Conservation (phyloP, 106 monocot genomes). For the Ottelia alismoides region DNA sequence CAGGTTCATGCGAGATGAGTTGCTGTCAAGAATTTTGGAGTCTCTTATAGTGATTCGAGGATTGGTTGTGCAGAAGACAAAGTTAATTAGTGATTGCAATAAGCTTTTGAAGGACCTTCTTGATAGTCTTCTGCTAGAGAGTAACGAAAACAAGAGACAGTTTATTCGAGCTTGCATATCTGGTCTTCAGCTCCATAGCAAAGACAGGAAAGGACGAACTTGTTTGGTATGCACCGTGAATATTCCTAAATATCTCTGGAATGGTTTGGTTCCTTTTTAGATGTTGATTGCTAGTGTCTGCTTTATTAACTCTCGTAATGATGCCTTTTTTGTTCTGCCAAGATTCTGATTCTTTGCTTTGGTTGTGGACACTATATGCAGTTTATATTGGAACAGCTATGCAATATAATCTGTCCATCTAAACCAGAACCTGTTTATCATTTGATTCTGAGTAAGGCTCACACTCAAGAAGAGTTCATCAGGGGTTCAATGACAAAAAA, state of each 20-base stretch:
- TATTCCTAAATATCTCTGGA: too few relatives aligned
- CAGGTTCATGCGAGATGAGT: conserved; percentile 83
- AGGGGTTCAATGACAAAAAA: conserved; percentile 99
- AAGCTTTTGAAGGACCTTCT: conserved; percentile 86
- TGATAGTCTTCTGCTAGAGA: conserved; percentile 87
- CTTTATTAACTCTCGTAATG: background rate
- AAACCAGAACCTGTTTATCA: conserved; percentile 91
- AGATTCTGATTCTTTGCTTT: too few relatives aligned
- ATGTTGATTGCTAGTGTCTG: too few relatives aligned
- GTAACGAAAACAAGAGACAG: conserved; percentile 72
- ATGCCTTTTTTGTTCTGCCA: background rate
- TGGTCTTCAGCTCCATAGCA: conserved; percentile 73
- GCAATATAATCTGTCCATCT: conserved; percentile 92
- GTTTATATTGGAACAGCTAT: conserved; percentile 98
- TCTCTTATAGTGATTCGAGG: conserved; percentile 90
- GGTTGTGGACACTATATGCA: too few relatives aligned
- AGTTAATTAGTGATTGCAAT: conserved; percentile 87
- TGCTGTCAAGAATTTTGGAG: conserved; percentile 81
- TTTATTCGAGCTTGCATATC: conserved; percentile 95
- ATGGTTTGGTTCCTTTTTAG: too few relatives aligned
- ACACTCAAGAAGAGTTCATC: conserved; percentile 98
- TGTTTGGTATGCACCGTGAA: conserved; percentile 52
- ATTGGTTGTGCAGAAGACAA: conserved; percentile 96
- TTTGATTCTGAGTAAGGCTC: conserved; percentile 84
- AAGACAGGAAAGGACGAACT: conserved; percentile 65